A percentile compares a stretch with the other conserved stretches of the same genome.
Evolutionary conservation across 805 yeast genomes (phyloP).

Genomic region (Candida peoriensis): DNA sequence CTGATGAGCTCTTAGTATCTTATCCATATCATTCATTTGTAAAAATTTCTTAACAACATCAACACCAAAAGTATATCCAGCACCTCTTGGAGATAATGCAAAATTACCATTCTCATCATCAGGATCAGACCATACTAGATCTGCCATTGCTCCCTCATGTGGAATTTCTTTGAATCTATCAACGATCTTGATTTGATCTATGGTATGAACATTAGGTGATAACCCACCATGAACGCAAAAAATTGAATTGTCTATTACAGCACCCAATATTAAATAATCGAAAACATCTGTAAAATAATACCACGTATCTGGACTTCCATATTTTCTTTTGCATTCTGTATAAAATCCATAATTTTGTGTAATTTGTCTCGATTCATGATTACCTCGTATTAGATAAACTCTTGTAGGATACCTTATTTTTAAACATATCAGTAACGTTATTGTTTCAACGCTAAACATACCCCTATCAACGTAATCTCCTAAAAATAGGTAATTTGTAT

Average conservation of each 20-base stretch:
- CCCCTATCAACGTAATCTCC: constrained; percentile 98
- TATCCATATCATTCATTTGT: constrained; percentile 68
- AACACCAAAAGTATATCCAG: constrained; percentile 93
- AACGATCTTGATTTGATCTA: constrained; percentile 85
- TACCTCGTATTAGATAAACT: constrained; percentile 81
- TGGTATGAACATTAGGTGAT: constrained; percentile 89
- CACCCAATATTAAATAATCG: constrained; percentile 84
- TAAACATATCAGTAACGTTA: constrained; percentile 71
- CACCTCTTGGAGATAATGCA: constrained; percentile 90
- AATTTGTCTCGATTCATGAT: constrained; percentile 94
- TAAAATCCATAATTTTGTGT: constrained; percentile 97
- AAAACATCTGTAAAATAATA: constrained; percentile 83
- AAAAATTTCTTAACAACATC: constrained; percentile 88
- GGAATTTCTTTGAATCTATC: constrained; percentile 95
- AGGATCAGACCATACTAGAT: constrained; percentile 97
- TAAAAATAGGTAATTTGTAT: constrained; percentile 85
- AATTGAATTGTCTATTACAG: constrained; percentile 82
- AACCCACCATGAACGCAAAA: constrained; percentile 98
- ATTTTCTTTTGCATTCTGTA: constrained; percentile 88
- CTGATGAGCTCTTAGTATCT: constrained; percentile 91
- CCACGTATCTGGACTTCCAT: constrained; percentile 83
- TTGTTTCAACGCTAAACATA: constrained; percentile 88
- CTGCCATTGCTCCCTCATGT: constrained; percentile 99
- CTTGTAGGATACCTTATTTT: constrained; percentile 86
- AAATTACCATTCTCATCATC: constrained; percentile 77